Evolutionary conservation across 2,329 filamentous ascomycete species (phyloP), one percentile per base, ranked within the genome.

Genomic region (Fusarium haematococcum): DNA sequence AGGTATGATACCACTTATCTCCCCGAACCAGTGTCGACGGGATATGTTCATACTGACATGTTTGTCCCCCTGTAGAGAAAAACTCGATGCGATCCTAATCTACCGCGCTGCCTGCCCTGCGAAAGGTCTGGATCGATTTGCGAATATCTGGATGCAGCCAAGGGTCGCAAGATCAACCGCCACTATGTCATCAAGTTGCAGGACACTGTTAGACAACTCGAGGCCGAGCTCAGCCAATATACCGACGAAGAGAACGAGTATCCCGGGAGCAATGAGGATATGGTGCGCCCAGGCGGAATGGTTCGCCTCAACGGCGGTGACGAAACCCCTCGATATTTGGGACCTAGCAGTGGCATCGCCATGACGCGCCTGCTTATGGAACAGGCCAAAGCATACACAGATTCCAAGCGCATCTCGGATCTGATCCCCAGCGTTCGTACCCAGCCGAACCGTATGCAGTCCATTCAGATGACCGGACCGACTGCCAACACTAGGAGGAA

Each of bases 291-390:
- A 0, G 94, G 94, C 25, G 95, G 95, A 30, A 90, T 96, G 75
- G 94, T 98, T 77, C 93, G 92, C 50, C 90, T 98, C 62, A 92
- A 93, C 78, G 94, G 96, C 78, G 92, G 92, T 65, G 95, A 97
- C 81, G 96, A 98, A 83, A 92, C 90, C 2, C 92, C 94, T 18
- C 94, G 96, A 72, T 98, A 97, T 81, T 87, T 99, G 4, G 97
- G 97, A 0, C 94, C 97, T 4, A 98, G 95, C 58, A 98, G 96
- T 81, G 97, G 96, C 69, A 98, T 98, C 78, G 94, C 95, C 80
- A 97, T 98, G 86, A 97, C 95, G 14, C 91, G 96, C 33, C 88
- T 98, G 76, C 92, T 99, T 13, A 98, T 99, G 93, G 95, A 98
- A 81, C 91, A 98, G 83, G 96, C 96, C 63, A 98, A 98, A 84